phyloP scores from a whole-genome alignment of 495 filamentous ascomycete species.

The Penicillium samsonianum region DNA sequence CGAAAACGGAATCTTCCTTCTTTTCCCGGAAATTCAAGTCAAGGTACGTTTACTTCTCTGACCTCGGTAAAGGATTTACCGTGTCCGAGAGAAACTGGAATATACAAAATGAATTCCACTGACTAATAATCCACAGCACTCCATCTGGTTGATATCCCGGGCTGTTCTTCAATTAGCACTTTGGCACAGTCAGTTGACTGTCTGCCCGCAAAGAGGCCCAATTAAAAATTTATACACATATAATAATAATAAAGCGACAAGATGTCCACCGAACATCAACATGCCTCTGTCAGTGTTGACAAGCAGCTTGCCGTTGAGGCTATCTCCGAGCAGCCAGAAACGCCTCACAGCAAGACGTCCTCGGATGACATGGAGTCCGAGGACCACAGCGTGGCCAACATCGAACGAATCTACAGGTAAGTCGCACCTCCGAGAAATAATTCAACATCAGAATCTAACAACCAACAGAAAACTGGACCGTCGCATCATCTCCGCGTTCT shows the following conservation, averaged over 20 bases:
- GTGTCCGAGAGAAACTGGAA: neutral
- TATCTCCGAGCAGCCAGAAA: conserved; percentile 32
- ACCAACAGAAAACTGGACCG: conserved; percentile 67
- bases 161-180: neutral
- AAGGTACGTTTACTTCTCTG: neutral
- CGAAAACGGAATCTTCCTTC: conserved; percentile 23
- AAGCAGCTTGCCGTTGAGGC: conserved; percentile 27
- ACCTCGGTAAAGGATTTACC: conserved; percentile 7
- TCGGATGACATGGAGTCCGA: conserved; percentile 29
- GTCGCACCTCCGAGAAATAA: neutral
- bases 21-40: conserved; percentile 7
- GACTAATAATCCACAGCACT: neutral
- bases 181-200: neutral
- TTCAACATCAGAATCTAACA: neutral
- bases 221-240: neutral
- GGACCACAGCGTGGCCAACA: conserved; percentile 35
- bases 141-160: neutral
- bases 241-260: conserved; percentile 4
- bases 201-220: conserved; percentile 6
- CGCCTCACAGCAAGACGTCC: conserved; percentile 9
- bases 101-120: neutral
- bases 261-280: conserved; percentile 20
- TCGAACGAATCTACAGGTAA: conserved; percentile 48
- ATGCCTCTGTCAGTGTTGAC: conserved; percentile 10
- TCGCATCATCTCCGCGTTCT: conserved; percentile 88